These are phyloP conservation scores for Boletus sp. DNA, from an alignment of 1,284 basidiomycete species.

Conservation along the genomic window DNA sequence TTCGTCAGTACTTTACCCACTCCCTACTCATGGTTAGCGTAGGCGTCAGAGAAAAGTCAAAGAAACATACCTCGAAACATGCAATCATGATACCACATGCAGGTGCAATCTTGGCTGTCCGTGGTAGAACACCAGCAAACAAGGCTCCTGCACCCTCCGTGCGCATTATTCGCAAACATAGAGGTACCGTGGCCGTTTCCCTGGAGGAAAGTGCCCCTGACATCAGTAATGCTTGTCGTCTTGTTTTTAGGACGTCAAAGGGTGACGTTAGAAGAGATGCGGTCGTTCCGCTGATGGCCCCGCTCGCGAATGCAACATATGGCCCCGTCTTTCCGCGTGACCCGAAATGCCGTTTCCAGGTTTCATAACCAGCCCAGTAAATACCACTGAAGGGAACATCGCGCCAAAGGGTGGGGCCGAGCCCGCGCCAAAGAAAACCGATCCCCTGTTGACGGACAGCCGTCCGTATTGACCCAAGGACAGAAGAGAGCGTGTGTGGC, in stretches of 20 bases:
- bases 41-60: neutral
- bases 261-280: constrained; percentile 92
- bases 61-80: constrained; percentile 75
- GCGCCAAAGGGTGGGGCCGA: constrained; percentile 91
- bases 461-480: constrained; percentile 57
- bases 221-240: constrained; percentile 76
- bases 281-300: constrained; percentile 74
- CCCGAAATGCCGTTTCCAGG: constrained; percentile 54
- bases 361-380: constrained; percentile 83
- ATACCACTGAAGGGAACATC: constrained; percentile 96
- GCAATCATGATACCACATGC: constrained; percentile 98
- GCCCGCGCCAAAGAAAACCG: constrained; percentile 81
- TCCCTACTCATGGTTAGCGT: constrained; percentile 39
- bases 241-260: constrained; percentile 95
- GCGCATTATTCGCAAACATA: constrained; percentile 67
- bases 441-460: constrained; percentile 65
- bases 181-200: constrained; percentile 50
- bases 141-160: constrained; percentile 79
- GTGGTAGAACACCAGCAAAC: constrained; percentile 83
- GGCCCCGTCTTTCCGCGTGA: constrained; percentile 58
- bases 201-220: constrained; percentile 39
- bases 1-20: constrained; percentile 48
- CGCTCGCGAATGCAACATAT: constrained; percentile 76
- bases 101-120: constrained; percentile 95
- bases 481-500: constrained; percentile 72